Evolutionary conservation across 768 basidiomycete genomes (phyloP).

Genomic region (Crassisporium funariophilum): DNA sequence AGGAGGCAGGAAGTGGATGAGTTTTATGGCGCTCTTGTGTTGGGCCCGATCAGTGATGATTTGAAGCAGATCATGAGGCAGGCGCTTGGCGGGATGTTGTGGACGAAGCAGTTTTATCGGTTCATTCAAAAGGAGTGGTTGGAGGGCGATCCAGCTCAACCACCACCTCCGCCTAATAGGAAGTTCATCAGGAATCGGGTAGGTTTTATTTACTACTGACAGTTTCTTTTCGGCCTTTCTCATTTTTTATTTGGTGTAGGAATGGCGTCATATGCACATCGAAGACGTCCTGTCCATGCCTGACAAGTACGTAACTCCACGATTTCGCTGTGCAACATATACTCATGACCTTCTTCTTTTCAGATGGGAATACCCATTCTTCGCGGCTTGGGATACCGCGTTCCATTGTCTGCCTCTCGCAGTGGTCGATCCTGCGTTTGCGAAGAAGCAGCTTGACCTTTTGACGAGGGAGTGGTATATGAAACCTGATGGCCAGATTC

Average conservation of each 20-base stretch:
- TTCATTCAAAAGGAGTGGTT: conserved; percentile 98
- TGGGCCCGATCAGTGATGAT: conserved; percentile 89
- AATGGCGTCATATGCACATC: conserved; percentile 95
- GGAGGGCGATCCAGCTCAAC: conserved; percentile 93
- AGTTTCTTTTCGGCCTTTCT: too few species aligned
- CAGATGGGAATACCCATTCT: conserved; percentile 99
- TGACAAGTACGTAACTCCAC: conserved; percentile 72
- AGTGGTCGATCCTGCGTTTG: conserved; percentile 91
- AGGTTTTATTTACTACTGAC: conserved; percentile 27
- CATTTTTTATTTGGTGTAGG: too few species aligned
- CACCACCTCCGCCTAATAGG: conserved; percentile 88
- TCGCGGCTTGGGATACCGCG: conserved; percentile 98
- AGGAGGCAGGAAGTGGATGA: conserved; percentile 93
- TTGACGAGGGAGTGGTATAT: conserved; percentile 99
- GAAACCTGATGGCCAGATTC: conserved; percentile 98
- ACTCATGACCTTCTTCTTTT: conserved; percentile 2
- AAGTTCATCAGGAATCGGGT: conserved; percentile 85
- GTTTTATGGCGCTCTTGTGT: conserved; percentile 82
- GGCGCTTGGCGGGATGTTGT: conserved; percentile 94
- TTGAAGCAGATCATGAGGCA: conserved; percentile 96
- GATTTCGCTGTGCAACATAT: conserved; percentile 6
- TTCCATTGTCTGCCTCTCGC: conserved; percentile 99
- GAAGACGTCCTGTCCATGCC: conserved; percentile 99
- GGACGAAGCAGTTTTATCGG: conserved; percentile 97
- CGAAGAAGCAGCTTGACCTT: conserved; percentile 96